Percentiles rank a stretch among this genome's conserved stretches.
Evolutionary conservation across 495 filamentous ascomycete species (phyloP).

Genomic region (Aspergillus kassunensis): DNA sequence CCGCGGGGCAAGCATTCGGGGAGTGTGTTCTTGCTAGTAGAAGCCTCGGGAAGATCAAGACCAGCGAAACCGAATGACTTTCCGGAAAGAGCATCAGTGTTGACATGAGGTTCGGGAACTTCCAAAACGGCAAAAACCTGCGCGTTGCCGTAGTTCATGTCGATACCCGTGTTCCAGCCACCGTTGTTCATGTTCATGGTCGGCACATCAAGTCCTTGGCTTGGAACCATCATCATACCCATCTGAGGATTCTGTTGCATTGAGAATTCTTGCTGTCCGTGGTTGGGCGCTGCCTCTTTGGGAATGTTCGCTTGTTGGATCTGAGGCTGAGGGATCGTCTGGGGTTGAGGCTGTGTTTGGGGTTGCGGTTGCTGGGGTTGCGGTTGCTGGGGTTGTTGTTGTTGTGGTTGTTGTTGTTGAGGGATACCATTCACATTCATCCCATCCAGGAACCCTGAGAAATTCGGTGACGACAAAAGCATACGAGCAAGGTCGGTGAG

Average conservation of each 20-base stretch:
- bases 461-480: constrained; percentile 81
- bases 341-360: constrained; percentile 32
- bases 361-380: constrained; percentile 33
- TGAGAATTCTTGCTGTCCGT: constrained; percentile 47
- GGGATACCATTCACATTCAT: constrained; percentile 53
- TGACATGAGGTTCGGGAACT: constrained; percentile 64
- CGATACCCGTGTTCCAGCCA: constrained; percentile 51
- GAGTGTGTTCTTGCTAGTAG: constrained; percentile 44
- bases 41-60: constrained; percentile 27
- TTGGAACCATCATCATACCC: constrained; percentile 71
- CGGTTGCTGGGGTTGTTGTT: constrained; percentile 28
- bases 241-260: constrained; percentile 58
- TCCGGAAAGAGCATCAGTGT: constrained; percentile 59
- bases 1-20: constrained; percentile 41
- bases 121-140: constrained; percentile 77
- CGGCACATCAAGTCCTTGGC: constrained; percentile 63
- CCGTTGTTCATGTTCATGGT: constrained; percentile 52
- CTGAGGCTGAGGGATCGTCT: constrained; percentile 23
- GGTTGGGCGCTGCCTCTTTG: constrained; percentile 63
- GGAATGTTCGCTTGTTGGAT: constrained; percentile 31
- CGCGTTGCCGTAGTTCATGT: constrained; percentile 61
- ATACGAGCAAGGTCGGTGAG: constrained; percentile 73
- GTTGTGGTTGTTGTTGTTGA: constrained; percentile 31
- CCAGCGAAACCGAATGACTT: constrained; percentile 53
- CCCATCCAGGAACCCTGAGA: constrained; percentile 75